Evolutionary conservation across 2,329 filamentous ascomycete species (phyloP), one percentile per base, ranked within the genome.

Genomic region (Coniella vitis): DNA sequence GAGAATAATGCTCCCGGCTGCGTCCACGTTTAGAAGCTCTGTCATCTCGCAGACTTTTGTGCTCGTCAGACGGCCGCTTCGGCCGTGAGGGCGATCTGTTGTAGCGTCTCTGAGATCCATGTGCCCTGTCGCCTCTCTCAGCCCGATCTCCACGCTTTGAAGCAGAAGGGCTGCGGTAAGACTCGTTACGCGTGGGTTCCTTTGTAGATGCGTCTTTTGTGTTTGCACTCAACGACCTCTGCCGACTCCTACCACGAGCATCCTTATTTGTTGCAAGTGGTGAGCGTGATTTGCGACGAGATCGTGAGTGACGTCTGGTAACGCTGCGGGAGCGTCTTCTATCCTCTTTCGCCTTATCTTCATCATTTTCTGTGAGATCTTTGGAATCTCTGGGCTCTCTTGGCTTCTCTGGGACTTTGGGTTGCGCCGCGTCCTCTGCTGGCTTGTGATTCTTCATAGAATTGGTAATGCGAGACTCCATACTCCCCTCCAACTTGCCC

Each of bases 21-120:
- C 59, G 60, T 13, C 62, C 61, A 8, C 52, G 53, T 42, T 65
- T 63, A n/a, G 62, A 54, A 29, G 61, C 63, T 32, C 62, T 57
- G 5, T 13, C 38, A 35, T 53, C 51, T 41, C 48, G 38, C 3
- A 44, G 14, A 22, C 37, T 37, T 32, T 45, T 53, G 22, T n/a
- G 12, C 3, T 53, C 48, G 12, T 47, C 51, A 7, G 47, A 38
- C 13, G 29, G 19, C 12, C 51, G 36, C 22, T 13, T 51, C 19
- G 34, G 37, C 25, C 45, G 44, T 25, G 51, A 50, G 4, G 36
- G 7, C 20, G 51, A 45, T 19, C 38, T 50, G n/a, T 51, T 45
- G 22, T 45, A 40, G 19, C 48, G 51, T n/a, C 48, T 48, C 9
- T 51, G 39, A n/a, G 48, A 47, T 10, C 62, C 58, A 20, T 61